Percentiles rank a stretch among this genome's conserved stretches.
phyloP scores from a whole-genome alignment of 75 land plant species.

The Sequoiadendron giganteum region DNA sequence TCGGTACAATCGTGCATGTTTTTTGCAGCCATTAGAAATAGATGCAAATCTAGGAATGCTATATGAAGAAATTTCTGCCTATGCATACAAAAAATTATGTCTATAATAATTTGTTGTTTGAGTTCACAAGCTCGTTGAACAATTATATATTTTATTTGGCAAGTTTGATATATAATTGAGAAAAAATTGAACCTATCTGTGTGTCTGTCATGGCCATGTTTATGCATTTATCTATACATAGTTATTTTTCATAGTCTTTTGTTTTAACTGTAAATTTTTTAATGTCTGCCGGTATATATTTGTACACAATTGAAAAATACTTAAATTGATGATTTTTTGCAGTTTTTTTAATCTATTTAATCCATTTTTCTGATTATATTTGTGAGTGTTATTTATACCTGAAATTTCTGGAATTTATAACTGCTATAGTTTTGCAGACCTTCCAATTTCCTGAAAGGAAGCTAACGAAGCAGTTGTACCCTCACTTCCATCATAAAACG shows the following conservation, averaged over 20 bases:
- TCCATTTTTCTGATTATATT: not conserved
- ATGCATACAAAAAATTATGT: not conserved
- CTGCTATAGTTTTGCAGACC: constrained; percentile 25
- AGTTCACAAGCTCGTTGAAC: no score
- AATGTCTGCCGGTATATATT: not conserved
- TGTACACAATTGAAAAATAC: not conserved
- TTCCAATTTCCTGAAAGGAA: constrained; percentile 46
- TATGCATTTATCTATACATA: not conserved
- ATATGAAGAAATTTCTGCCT: not conserved
- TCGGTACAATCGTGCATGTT: not conserved
- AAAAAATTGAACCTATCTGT: not conserved
- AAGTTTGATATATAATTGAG: not conserved
- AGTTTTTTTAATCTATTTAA: not conserved
- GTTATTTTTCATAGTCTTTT: not conserved
- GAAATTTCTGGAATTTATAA: not conserved
- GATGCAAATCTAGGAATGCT: not conserved
- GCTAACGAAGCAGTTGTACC: constrained; percentile 31
- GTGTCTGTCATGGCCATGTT: not conserved
- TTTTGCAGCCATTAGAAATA: not conserved
- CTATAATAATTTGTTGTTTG: no score
- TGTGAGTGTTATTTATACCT: not conserved
- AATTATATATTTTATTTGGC: no score
- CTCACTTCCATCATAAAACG: constrained; percentile 47
- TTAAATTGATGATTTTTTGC: not conserved
- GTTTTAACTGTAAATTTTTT: not conserved